These are phyloP conservation scores for Ascochyta lentis DNA, from an alignment of 2,329 filamentous ascomycete genomes.

Conservation along the genomic window DNA sequence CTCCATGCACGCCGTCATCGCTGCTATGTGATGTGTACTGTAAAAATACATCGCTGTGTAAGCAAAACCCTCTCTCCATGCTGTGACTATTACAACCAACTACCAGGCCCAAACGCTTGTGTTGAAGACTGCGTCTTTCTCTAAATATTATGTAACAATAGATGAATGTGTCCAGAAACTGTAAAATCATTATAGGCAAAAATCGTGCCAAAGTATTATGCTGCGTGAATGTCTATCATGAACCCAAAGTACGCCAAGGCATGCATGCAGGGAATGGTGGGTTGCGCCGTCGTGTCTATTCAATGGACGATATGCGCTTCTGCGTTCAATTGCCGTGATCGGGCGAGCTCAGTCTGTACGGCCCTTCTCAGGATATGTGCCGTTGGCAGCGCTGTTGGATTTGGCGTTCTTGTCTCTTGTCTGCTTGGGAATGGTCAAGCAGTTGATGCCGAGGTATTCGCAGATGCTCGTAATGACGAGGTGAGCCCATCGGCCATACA, in stretches of 20 bases:
- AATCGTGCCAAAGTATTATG: conserved; percentile 9
- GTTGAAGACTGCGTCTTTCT: not conserved
- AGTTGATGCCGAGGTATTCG: conserved; percentile 90
- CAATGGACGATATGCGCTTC: not conserved
- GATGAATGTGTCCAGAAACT: conserved; percentile 7
- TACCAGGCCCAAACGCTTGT: not conserved
- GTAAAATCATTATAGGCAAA: conserved; percentile 9
- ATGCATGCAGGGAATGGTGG: conserved; percentile 10
- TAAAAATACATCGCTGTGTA: not conserved
- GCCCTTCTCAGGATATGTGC: conserved; percentile 39
- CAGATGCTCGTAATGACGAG: conserved; percentile 92
- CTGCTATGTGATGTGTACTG: not conserved
- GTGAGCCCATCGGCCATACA: conserved; percentile 92
- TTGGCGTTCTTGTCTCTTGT: conserved; percentile 35
- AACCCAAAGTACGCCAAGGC: conserved; percentile 12
- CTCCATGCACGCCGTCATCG: conserved; percentile 1
- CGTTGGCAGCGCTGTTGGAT: conserved; percentile 39
- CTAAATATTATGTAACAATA: conserved; percentile 16
- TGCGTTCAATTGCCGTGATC: not conserved
- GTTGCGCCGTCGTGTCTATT: conserved; percentile 13
- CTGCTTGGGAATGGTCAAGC: conserved; percentile 74
- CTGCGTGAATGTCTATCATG: conserved; percentile 15
- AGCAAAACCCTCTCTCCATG: not conserved
- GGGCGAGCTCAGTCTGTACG: conserved; percentile 35
- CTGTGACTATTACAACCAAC: conserved; percentile 8